A percentile compares a stretch with the other conserved stretches of the same genome.
These are phyloP conservation scores for Kuraishia hungarica DNA, from an alignment of 805 yeast species.

Conservation along the genomic window DNA sequence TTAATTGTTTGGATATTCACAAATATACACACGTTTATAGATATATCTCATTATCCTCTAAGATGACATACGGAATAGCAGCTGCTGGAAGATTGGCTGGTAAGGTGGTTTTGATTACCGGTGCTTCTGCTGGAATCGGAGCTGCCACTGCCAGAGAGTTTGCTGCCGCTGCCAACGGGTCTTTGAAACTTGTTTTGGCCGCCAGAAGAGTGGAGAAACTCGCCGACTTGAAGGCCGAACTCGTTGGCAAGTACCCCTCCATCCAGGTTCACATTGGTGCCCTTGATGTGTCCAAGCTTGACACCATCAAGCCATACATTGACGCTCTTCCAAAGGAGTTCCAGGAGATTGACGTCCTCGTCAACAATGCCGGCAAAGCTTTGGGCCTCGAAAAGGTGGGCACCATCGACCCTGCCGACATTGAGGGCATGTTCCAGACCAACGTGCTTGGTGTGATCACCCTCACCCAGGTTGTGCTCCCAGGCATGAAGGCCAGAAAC, in stretches of 20 bases:
- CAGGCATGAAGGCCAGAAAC: slow-evolving; percentile 61
- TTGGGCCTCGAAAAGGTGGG: slow-evolving; percentile 76
- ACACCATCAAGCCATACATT: slow-evolving; percentile 38
- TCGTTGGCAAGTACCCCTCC: slow-evolving; percentile 25
- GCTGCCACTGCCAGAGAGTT: slow-evolving; percentile 84
- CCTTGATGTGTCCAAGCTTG: slow-evolving; percentile 31
- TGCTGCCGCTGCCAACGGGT: slow-evolving; percentile 52
- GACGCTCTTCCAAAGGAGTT: slow-evolving; percentile 34
- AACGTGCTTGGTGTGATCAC: slow-evolving; percentile 83
- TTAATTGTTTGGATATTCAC: too few relatives aligned
- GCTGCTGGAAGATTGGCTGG: slow-evolving; percentile 78
- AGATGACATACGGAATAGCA: slow-evolving; percentile 58
- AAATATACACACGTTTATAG: too few relatives aligned
- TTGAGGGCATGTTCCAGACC: slow-evolving; percentile 71
- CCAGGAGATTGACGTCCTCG: slow-evolving; percentile 52
- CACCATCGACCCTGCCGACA: slow-evolving; percentile 50
- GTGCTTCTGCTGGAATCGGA: slow-evolving; percentile 96
- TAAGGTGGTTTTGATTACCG: slow-evolving; percentile 81
- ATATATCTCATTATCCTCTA: neutral
- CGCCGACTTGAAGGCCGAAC: slow-evolving; percentile 26
- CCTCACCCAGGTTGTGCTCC: slow-evolving; percentile 72
- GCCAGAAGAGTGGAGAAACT: slow-evolving; percentile 46
- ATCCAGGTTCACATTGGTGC: slow-evolving; percentile 23
- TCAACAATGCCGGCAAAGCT: slow-evolving; percentile 78
- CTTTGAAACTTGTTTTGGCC: slow-evolving; percentile 38